Conservation (phyloP, 2,329 filamentous ascomycete species). For the Neofusicoccum kwambonambiense region DNA sequence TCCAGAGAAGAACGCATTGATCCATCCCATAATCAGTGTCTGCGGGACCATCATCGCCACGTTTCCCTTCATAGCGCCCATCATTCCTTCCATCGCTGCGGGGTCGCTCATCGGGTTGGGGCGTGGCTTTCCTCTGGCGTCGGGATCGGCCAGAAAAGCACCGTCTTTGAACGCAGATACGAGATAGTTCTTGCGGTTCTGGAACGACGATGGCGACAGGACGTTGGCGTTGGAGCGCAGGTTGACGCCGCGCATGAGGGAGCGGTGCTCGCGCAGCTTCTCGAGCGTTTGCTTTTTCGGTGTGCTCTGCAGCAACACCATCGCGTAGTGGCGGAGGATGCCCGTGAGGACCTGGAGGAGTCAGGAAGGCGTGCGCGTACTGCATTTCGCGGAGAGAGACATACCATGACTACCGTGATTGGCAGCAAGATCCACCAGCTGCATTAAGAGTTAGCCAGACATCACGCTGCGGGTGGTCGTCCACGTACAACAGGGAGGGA, state of each 20-base stretch:
- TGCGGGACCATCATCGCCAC: conserved; percentile 99
- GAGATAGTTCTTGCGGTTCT: conserved; percentile 75
- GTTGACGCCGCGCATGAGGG: conserved; percentile 78
- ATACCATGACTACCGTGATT: conserved; percentile 94
- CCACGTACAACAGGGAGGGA: conserved; percentile 89
- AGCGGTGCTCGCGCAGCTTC: conserved; percentile 79
- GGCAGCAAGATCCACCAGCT: conserved; percentile 99
- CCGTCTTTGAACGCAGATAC: conserved; percentile 81
- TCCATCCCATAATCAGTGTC: conserved; percentile 99
- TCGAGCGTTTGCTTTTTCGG: conserved; percentile 79
- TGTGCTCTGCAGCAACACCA: conserved; percentile 79
- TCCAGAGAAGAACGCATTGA: conserved; percentile 97
- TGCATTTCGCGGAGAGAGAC: conserved; percentile 6
- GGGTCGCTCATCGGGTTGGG: conserved; percentile 95
- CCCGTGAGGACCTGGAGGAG: conserved; percentile 70
- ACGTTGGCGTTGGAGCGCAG: conserved; percentile 80
- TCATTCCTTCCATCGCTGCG: conserved; percentile 98
- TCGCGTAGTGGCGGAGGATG: conserved; percentile 92
- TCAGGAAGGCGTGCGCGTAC: conserved; percentile 21
- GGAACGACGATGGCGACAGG: conserved; percentile 75
- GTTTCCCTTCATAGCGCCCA: conserved; percentile 99
- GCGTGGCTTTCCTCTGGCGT: conserved; percentile 79
- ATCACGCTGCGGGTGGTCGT: conserved; percentile 10
- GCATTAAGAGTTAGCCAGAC: conserved; percentile 22
- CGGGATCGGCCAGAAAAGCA: conserved; percentile 84